Percentiles rank a stretch among this genome's conserved stretches.
phyloP scores from a whole-genome alignment of 2,329 filamentous ascomycete genomes.

The Diaporthe eres region DNA sequence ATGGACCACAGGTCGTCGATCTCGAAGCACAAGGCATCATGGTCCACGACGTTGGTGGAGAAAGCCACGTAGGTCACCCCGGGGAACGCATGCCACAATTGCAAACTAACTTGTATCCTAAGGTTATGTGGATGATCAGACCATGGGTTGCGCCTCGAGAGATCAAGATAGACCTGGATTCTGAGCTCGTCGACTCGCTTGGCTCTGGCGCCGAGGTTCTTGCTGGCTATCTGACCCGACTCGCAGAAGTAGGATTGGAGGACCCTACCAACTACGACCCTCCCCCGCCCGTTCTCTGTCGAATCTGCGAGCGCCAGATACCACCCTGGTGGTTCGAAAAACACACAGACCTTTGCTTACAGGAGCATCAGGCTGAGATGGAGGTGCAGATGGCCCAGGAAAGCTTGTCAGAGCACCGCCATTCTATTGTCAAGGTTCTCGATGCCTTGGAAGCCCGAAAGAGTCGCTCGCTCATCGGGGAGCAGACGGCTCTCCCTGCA shows the following conservation, averaged over 20 bases:
- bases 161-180: slow-evolving; percentile 94
- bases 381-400: slow-evolving; percentile 98
- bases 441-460: slow-evolving; percentile 89
- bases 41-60: slow-evolving; percentile 93
- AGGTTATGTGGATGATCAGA: slow-evolving; percentile 99
- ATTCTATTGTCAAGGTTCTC: slow-evolving; percentile 93
- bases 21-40: slow-evolving; percentile 98
- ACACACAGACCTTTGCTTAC: slow-evolving; percentile 94
- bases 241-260: slow-evolving; percentile 86
- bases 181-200: slow-evolving; percentile 90
- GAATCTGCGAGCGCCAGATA: slow-evolving; percentile 97
- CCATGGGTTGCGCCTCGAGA: slow-evolving; percentile 90
- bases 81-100: background rate
- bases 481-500: slow-evolving; percentile 65
- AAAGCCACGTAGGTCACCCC: slow-evolving; percentile 84
- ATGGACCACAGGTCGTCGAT: slow-evolving; percentile 73
- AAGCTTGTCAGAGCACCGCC: slow-evolving; percentile 90
- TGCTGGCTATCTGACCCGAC: slow-evolving; percentile 89
- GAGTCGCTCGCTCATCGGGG: slow-evolving; percentile 72
- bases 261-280: slow-evolving; percentile 84
- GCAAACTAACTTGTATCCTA: slow-evolving; percentile 53
- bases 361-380: slow-evolving; percentile 97
- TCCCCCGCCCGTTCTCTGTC: slow-evolving; percentile 88
- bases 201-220: slow-evolving; percentile 95
- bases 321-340: slow-evolving; percentile 99